Percentiles rank a stretch among this genome's conserved stretches.
These are phyloP conservation scores for Gigaspora rosea DNA, from an alignment of 192 early-diverging fungal genomes.

Conservation along the genomic window DNA sequence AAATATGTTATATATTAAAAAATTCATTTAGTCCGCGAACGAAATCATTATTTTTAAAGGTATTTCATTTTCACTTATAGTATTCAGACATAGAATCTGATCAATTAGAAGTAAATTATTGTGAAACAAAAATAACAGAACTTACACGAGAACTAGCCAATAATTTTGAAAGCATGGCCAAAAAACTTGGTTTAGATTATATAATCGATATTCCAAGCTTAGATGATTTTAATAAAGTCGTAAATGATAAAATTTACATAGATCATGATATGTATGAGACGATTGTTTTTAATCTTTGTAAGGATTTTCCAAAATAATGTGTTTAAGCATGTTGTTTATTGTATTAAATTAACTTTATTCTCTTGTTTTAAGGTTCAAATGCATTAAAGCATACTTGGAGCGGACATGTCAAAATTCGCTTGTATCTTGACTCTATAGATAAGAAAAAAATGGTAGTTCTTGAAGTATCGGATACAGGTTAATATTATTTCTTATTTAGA, in stretches of 20 bases:
- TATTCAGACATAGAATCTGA: slow-evolving; percentile 12
- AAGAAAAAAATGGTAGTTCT: slow-evolving; percentile 38
- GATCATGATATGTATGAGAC: slow-evolving; percentile 25
- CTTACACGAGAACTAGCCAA: slow-evolving; percentile 50
- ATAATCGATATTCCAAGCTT: slow-evolving; percentile 34
- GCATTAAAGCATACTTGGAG: slow-evolving; percentile 51
- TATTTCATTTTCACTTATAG: not conserved
- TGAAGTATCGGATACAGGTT: slow-evolving; percentile 38
- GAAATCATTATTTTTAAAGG: too few species aligned
- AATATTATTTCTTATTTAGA: too few species aligned
- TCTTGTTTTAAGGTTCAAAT: slow-evolving; percentile 36
- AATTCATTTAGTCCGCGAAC: too few species aligned
- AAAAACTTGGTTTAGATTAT: slow-evolving; percentile 40
- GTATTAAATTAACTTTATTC: not conserved
- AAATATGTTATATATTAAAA: not conserved
- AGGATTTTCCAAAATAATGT: not conserved
- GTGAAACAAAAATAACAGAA: slow-evolving; percentile 49
- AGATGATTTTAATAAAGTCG: not conserved
- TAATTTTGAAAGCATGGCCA: slow-evolving; percentile 48
- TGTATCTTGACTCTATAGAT: slow-evolving; percentile 47
- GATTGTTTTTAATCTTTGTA: slow-evolving; percentile 28
- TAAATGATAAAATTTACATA: not conserved
- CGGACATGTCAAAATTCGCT: slow-evolving; percentile 51
- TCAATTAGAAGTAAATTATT: slow-evolving; percentile 41
- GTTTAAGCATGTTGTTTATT: too few species aligned